phyloP scores from a whole-genome alignment of 2,329 filamentous ascomycete genomes.

The Diaporthe sp. region DNA sequence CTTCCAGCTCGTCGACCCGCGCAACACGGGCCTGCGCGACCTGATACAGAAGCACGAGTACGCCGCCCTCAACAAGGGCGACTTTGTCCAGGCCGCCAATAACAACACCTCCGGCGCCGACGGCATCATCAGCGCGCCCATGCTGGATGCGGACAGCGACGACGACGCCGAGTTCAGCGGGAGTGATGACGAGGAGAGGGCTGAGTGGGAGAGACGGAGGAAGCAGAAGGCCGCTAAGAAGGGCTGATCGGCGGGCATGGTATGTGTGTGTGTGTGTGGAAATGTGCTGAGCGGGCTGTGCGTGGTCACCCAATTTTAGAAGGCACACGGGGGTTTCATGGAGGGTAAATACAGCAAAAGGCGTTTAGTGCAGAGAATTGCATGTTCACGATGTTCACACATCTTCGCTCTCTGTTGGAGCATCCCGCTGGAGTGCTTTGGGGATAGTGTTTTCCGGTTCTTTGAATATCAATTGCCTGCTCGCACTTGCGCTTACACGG shows the following conservation, averaged over 20 bases:
- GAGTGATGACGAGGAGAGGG: slow-evolving; percentile 74
- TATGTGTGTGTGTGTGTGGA: background rate
- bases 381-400: slow-evolving; percentile 4
- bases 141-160: slow-evolving; percentile 56
- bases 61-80: slow-evolving; percentile 67
- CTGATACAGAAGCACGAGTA: slow-evolving; percentile 81
- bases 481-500: background rate
- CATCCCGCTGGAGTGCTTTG: background rate
- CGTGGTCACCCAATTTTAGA: slow-evolving; percentile 34
- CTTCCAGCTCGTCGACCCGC: slow-evolving; percentile 79
- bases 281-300: slow-evolving; percentile 6
- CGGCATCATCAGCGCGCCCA: slow-evolving; percentile 42
- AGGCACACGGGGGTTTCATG: slow-evolving; percentile 19
- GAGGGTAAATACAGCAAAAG: slow-evolving; percentile 9
- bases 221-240: slow-evolving; percentile 55
- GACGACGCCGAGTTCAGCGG: slow-evolving; percentile 73
- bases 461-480: background rate
- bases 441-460: background rate
- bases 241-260: slow-evolving; percentile 37
- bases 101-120: slow-evolving; percentile 39
- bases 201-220: slow-evolving; percentile 69
- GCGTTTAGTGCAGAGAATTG: slow-evolving; percentile 23
- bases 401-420: background rate
- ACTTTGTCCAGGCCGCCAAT: slow-evolving; percentile 61
- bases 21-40: slow-evolving; percentile 71